These are phyloP conservation scores for Blastobotrys persicus DNA, from an alignment of 1,139 yeast genomes.

Conservation along the genomic window DNA sequence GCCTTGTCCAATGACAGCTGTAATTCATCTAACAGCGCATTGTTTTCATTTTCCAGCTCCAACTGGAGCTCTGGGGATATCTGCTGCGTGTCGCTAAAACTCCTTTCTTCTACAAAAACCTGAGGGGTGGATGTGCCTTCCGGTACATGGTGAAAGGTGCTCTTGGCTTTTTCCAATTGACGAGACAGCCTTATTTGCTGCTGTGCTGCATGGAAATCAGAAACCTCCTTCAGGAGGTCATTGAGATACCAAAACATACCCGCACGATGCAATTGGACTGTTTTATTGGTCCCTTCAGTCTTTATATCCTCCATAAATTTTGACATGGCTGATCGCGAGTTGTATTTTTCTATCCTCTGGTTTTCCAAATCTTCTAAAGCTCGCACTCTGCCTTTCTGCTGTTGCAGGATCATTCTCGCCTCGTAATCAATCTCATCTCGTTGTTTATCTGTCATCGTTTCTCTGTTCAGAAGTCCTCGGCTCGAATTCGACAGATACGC, in stretches of 20 bases:
- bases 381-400: conserved; percentile 36
- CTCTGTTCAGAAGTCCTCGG: conserved; percentile 18
- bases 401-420: conserved; percentile 38
- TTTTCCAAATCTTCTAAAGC: conserved; percentile 38
- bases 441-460: conserved; percentile 38
- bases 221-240: conserved; percentile 33
- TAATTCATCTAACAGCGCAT: conserved; percentile 66
- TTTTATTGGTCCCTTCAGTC: conserved; percentile 29
- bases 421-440: conserved; percentile 44
- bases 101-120: conserved; percentile 1
- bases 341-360: conserved; percentile 23
- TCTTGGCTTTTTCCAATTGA: conserved; percentile 35
- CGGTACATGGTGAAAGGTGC: conserved; percentile 28
- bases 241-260: conserved; percentile 39
- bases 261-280: conserved; percentile 35
- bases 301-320: conserved; percentile 29
- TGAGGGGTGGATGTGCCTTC: conserved; percentile 9
- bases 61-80: conserved; percentile 63
- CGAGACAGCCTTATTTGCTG: conserved; percentile 39
- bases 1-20: conserved; percentile 43
- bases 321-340: conserved; percentile 19
- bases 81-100: conserved; percentile 16
- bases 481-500: conserved; percentile 32
- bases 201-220: conserved; percentile 38
- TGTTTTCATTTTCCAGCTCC: conserved; percentile 68